phyloP scores from a whole-genome alignment of 805 yeast genomes.

The Starmerella stellata region DNA sequence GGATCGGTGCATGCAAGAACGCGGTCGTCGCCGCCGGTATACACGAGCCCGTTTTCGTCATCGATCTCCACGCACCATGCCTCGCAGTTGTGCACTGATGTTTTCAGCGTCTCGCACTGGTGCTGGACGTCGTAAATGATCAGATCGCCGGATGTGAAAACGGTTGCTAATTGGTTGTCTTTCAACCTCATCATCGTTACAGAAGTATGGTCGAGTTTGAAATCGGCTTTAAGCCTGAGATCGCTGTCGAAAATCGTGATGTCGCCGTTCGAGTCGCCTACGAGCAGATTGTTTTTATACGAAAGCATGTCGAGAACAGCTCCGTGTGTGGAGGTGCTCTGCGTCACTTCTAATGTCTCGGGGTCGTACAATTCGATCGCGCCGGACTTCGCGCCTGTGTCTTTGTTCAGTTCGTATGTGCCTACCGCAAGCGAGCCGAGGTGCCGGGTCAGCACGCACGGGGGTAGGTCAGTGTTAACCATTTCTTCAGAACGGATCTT shows the following conservation, averaged over 20 bases:
- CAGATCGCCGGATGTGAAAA: constrained; percentile 52
- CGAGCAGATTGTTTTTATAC: constrained; percentile 22
- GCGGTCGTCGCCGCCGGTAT: constrained; percentile 79
- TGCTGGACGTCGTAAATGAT: constrained; percentile 24
- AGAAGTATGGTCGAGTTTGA: constrained; percentile 33
- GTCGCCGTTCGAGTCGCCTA: constrained; percentile 72
- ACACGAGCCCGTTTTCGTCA: constrained; percentile 32
- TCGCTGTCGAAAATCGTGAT: constrained; percentile 42
- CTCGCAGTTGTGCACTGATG: constrained; percentile 46
- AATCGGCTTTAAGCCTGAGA: constrained; percentile 19
- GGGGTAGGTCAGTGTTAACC: constrained; percentile 45
- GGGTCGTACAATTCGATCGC: constrained; percentile 30
- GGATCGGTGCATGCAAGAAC: constrained; percentile 56
- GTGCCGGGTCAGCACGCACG: constrained; percentile 60
- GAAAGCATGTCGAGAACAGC: constrained; percentile 64
- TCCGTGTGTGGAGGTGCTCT: constrained; percentile 18
- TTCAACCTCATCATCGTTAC: constrained; percentile 32
- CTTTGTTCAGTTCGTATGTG: constrained; percentile 56
- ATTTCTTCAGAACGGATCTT: constrained; percentile 1
- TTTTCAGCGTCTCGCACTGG: constrained; percentile 1
- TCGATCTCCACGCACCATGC: constrained; percentile 73
- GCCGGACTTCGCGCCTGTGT: constrained; percentile 47
- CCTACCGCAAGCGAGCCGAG: constrained; percentile 44
- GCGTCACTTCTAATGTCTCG: not conserved
- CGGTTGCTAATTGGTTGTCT: constrained; percentile 29